phyloP scores from a whole-genome alignment of 2,329 filamentous ascomycete species.

The Epichloe uncinata region DNA sequence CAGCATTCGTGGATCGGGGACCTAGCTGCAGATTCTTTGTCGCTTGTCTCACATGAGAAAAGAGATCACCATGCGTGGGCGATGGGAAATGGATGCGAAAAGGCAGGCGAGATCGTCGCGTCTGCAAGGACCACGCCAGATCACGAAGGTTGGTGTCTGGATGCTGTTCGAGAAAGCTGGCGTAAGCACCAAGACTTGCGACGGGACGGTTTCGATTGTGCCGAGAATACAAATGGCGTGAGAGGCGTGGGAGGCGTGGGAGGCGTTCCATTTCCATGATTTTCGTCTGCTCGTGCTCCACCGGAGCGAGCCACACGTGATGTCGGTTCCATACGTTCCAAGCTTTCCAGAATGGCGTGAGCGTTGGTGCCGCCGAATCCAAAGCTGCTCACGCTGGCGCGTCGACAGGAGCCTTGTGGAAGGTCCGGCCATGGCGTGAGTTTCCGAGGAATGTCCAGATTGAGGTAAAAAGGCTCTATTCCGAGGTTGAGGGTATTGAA shows the following conservation, averaged over 20 bases:
- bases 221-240: conserved; percentile 12
- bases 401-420: conserved; percentile 11
- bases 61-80: background rate
- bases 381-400: conserved; percentile 34
- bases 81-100: background rate
- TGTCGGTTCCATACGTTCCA: too few species aligned
- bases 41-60: background rate
- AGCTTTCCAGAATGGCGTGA: conserved; percentile 25
- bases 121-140: conserved; percentile 2
- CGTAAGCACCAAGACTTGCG: conserved; percentile 11
- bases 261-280: too few species aligned
- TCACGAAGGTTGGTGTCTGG: background rate
- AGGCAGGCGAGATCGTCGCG: background rate
- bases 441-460: conserved; percentile 11
- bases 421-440: conserved; percentile 11
- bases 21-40: background rate
- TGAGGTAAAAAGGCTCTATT: conserved; percentile 13
- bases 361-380: conserved; percentile 37
- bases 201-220: conserved; percentile 16
- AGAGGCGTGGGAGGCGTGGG: background rate
- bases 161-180: background rate
- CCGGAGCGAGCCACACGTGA: too few species aligned
- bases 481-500: conserved; percentile 17
- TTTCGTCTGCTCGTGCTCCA: background rate
- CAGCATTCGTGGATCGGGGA: conserved; percentile 6